Evolutionary conservation across 2,329 filamentous ascomycete species (phyloP), one percentile per base, ranked within the genome.

Genomic region (Aspergillus hortae): DNA sequence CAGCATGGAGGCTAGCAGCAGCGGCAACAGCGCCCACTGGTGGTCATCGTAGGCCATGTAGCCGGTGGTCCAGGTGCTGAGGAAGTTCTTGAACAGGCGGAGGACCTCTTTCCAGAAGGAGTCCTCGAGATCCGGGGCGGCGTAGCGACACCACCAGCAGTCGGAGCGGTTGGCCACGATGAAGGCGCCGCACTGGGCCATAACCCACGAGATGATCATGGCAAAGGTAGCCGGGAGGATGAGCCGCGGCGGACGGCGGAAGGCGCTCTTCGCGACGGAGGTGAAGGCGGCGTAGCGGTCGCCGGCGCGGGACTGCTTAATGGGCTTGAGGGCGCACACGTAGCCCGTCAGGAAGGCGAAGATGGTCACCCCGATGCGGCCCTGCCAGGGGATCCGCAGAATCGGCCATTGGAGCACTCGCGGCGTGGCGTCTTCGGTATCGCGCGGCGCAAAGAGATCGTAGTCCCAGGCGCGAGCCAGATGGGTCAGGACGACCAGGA

Each of bases 301-400:
- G 38, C 75, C 74, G 7, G 74, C 70, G 32, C 77, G 75, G 17
- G 76, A 74, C 42, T 77, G 74, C 61, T 77, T 78, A 12, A 81
- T 65, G 1, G 79, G 79, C 61, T 81, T 81, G 52, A 81, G 69
- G 25, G 78, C 78, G 62, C 78, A 81, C 19, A 82, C 79, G 56
- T 80, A 81, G 52, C 79, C 79, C 1, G 79, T 81, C 48, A 82
- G 67, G 56, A 82, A 80, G 46, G 78, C 77, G 57, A 82, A 82
- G 63, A 81, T 80, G 53, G 78, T 79, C 32, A 82, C 79, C 41
- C 78, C 79, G 27, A 80, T 74, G 19, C 78, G 74, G 42, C 79
- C 79, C 61, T 81, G 78, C 69, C 73, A 78, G 27, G 77, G 77
- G n/a, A 81, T 69, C n/a, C 79, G 78, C n/a, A 81, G 62, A 54